Conservation (phyloP, 306 rosid species). For the Elaeagnus macrophylla region DNA sequence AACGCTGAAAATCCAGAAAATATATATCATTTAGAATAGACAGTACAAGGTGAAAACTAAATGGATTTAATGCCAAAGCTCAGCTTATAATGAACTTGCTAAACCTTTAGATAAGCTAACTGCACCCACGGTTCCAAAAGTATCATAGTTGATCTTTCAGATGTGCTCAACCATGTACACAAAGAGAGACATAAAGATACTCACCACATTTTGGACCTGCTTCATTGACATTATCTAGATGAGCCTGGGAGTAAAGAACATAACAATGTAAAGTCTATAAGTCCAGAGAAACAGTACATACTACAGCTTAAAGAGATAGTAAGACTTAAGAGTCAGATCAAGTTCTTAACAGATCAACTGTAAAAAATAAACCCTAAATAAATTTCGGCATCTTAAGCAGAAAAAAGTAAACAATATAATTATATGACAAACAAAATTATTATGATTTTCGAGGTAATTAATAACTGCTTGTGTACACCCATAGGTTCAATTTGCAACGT, state of each 20-base stretch:
- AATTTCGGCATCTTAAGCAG: background rate
- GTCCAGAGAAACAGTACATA: background rate
- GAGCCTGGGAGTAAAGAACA: constrained; percentile 34
- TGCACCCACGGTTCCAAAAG: background rate
- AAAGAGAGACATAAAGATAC: constrained; percentile 19
- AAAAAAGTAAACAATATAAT: background rate
- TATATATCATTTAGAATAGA: constrained; percentile 1
- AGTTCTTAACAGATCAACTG: too few relatives aligned
- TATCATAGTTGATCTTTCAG: background rate
- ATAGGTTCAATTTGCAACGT: too few relatives aligned
- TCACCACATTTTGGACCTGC: constrained; percentile 42
- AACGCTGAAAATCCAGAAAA: constrained; percentile 48
- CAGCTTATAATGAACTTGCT: background rate
- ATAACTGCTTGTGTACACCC: too few relatives aligned
- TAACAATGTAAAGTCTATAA: background rate
- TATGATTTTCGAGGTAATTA: too few relatives aligned
- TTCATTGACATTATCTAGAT: constrained; percentile 38
- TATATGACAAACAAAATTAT: too few relatives aligned
- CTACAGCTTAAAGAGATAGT: background rate
- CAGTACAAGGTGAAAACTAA: background rate
- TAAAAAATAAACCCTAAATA: background rate
- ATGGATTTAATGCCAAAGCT: background rate
- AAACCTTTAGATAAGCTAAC: background rate
- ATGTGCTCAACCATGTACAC: background rate
- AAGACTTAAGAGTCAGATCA: background rate